Evolutionary conservation across 257 asterid species (phyloP), one percentile per base, ranked within the genome.

Genomic region (Nicotiana paniculata): DNA sequence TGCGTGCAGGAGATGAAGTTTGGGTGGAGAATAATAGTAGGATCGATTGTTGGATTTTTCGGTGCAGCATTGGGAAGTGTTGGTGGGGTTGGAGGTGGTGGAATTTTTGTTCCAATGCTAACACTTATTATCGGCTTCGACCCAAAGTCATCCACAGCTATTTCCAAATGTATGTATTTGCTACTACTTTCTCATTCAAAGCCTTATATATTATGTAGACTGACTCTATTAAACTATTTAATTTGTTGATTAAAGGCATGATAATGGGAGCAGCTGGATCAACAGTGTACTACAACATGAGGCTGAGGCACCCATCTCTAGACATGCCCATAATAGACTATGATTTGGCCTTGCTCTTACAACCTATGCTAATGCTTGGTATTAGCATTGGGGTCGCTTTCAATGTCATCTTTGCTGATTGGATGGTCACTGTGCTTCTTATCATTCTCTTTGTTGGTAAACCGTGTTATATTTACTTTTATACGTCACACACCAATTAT

Each of bases 31-130:
- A 9, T 86, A 37, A 78, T 86, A 26, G 75, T 79, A 33, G 89
- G 89, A 55, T 81, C 86, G 16, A 65, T 79, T 46, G 80, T 86
- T 16, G 89, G 89, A 3, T 86, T 84, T 51, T 84, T 86, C 48
- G 89, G 89, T 64, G 89, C 89, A 37, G 89, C 89, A 5, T 68
- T 86, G 77, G 89, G 89, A 24, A 86, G 89, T 15, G 89, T 86
- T 30, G 89, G 89, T 79, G 89, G 89, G 12, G 89, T 86, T 33
- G 89, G 89, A 26, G 89, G 89, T 9, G 89, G 89, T 54, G 89
- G 89, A 35, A 86, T 86, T 4, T 86, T 86, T 37, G 89, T 86
- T 77, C 89, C 89, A 9, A 86, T 86, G 87, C 85, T 86, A 77
- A 80, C 89, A 62, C 77, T 86, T 63, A 82, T 86, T 13, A 82